phyloP scores from a whole-genome alignment of 2,329 filamentous ascomycete genomes.

The Ceratocystis colombiana region DNA sequence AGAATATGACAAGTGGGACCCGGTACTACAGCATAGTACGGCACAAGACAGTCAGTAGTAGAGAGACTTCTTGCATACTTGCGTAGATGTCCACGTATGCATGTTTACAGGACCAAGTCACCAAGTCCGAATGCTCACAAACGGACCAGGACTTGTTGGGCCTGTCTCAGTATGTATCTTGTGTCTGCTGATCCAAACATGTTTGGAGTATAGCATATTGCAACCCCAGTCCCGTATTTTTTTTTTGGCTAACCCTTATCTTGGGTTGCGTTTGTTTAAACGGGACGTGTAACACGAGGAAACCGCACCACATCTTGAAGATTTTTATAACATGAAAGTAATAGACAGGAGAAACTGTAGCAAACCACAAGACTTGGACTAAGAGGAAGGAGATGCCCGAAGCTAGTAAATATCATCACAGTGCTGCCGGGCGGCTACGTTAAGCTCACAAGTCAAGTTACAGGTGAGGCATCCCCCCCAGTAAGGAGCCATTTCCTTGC shows the following conservation, averaged over 20 bases:
- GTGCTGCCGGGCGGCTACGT: neutral
- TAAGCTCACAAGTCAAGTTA: slow-evolving; percentile 3
- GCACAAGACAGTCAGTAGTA: too few species aligned
- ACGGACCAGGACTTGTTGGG: too few species aligned
- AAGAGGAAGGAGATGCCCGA: neutral
- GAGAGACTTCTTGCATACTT: too few species aligned
- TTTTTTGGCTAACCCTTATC: neutral
- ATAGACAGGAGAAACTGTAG: neutral
- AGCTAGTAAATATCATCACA: neutral
- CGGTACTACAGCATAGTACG: too few species aligned
- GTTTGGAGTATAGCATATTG: neutral
- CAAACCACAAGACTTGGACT: neutral
- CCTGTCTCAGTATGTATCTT: too few species aligned
- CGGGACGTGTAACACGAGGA: neutral
- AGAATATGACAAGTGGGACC: too few species aligned
- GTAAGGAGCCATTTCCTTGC: neutral
- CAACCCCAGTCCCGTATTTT: neutral
- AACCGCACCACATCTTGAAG: neutral
- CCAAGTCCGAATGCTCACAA: too few species aligned
- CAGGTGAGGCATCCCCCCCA: slow-evolving; percentile 1
- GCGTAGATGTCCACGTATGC: too few species aligned
- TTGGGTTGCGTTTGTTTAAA: neutral
- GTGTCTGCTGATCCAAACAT: too few species aligned
- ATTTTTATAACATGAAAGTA: neutral
- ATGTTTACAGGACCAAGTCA: too few species aligned